Evolutionary conservation across 2,329 filamentous ascomycete species (phyloP).

Genomic region (Tolypocladium amazonense): DNA sequence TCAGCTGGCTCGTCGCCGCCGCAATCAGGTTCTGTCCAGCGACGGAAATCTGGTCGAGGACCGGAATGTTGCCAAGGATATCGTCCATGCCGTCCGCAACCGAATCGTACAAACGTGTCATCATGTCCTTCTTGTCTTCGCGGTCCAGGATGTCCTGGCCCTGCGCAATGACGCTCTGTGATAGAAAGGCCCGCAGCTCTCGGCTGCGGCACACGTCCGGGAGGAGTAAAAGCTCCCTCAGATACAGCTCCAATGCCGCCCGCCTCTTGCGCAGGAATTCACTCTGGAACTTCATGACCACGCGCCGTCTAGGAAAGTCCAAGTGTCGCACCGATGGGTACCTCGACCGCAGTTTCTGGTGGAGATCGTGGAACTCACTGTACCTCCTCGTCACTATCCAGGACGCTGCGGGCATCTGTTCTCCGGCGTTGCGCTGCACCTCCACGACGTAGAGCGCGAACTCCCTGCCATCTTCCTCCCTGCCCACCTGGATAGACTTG

Average conservation of each 20-base stretch:
- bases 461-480: slow-evolving; percentile 85
- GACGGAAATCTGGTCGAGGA: slow-evolving; percentile 85
- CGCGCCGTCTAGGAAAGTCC: slow-evolving; percentile 82
- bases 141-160: slow-evolving; percentile 45
- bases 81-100: slow-evolving; percentile 98
- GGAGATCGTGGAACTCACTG: slow-evolving; percentile 92
- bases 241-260: slow-evolving; percentile 72
- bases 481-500: slow-evolving; percentile 84
- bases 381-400: slow-evolving; percentile 92
- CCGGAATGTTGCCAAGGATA: slow-evolving; percentile 89
- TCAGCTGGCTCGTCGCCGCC: slow-evolving; percentile 57
- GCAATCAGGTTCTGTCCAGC: slow-evolving; percentile 87
- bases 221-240: slow-evolving; percentile 69
- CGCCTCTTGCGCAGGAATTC: slow-evolving; percentile 90
- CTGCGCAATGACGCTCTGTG: slow-evolving; percentile 68
- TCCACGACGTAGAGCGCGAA: slow-evolving; percentile 91
- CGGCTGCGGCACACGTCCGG: slow-evolving; percentile 91
- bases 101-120: slow-evolving; percentile 89
- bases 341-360: slow-evolving; percentile 73
- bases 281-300: slow-evolving; percentile 93
- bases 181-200: slow-evolving; percentile 85
- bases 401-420: slow-evolving; percentile 92
- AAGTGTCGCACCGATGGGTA: slow-evolving; percentile 83
- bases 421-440: slow-evolving; percentile 78
- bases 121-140: slow-evolving; percentile 72